Evolutionary conservation across 2,329 filamentous ascomycete genomes (phyloP).

Genomic region (Verticillium nubilum): DNA sequence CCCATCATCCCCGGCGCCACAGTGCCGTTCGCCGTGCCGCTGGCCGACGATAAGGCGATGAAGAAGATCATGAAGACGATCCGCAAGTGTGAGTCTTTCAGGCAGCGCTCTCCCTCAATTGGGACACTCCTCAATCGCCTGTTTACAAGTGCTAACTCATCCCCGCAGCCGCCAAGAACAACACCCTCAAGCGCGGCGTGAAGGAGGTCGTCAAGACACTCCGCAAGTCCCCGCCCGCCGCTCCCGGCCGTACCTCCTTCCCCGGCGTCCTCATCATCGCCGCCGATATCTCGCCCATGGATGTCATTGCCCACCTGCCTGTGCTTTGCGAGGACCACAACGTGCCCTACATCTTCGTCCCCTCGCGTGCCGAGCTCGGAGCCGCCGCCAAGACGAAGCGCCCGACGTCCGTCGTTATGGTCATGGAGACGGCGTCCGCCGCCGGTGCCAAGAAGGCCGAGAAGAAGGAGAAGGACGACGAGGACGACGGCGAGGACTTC

Average conservation of each 20-base stretch:
- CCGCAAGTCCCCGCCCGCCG: constrained; percentile 76
- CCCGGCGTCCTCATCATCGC: constrained; percentile 85
- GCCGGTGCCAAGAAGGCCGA: constrained; percentile 38
- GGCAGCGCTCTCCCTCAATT: no score
- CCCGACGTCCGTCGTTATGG: constrained; percentile 94
- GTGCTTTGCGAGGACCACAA: constrained; percentile 98
- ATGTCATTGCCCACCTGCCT: constrained; percentile 97
- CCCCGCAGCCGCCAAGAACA: constrained; percentile 78
- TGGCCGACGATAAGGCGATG: constrained; percentile 72
- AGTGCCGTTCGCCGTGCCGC: constrained; percentile 77
- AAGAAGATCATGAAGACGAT: constrained; percentile 57
- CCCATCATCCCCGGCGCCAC: constrained; percentile 50
- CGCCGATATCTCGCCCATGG: constrained; percentile 95
- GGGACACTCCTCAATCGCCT: no score
- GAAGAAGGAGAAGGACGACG: constrained; percentile 34
- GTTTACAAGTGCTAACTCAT: background rate
- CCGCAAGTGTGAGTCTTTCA: constrained; percentile 42
- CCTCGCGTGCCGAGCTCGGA: constrained; percentile 87
- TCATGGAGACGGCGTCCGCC: constrained; percentile 54
- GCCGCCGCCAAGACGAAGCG: constrained; percentile 92
- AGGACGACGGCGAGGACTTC: constrained; percentile 54
- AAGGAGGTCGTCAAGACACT: constrained; percentile 99
- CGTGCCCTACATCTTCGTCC: constrained; percentile 94
- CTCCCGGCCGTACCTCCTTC: constrained; percentile 56
- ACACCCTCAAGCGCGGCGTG: constrained; percentile 93